Evolutionary conservation across 257 asterid species (phyloP), one percentile per base, ranked within the genome.

Genomic region (Solanum arcanum): DNA sequence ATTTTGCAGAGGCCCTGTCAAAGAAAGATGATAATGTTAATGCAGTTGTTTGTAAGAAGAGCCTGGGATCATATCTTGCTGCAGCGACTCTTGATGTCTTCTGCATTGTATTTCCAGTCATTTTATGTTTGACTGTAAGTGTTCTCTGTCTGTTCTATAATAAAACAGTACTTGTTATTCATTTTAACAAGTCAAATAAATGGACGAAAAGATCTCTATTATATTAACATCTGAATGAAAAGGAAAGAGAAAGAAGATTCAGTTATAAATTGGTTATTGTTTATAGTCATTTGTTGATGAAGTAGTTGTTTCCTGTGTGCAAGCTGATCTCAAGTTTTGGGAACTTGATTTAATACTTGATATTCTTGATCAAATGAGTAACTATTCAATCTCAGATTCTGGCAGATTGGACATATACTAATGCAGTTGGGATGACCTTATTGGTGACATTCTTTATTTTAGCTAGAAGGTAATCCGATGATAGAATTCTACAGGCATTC

Each of bases 121-220:
- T 91, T 86, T 91, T 92, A 78, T 91, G 88, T 89, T 68, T 94
- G 80, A 97, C 99, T n/a, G 98, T 96, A 91, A 97, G 99, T 93
- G 37, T 68, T 90, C 56, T 87, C 56, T 25, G 56, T 75, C 85
- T 82, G 44, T 29, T 12, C 46, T 16, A 27, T 80, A 29, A 18
- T 47, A 16, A n/a, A 46, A 27, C 66, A 46, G 18, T 27, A 20
- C 44, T 47, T 80, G 66, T 80, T 69, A 35, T 49, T 80, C 44
- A 3, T 80, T 29, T 80, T 29, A 47, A 18, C 85, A 47, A 47
- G 44, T 80, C 27, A 5, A 49, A 47, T 80, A 20, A 47, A 20
- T 47, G 68, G 25, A 16, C 3, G 14, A 31, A 16, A 47, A 10
- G 44, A 47, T 80, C 68, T 80, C 46, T 80, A 80, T 80, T 46